Conservation (phyloP, 1,284 basidiomycete species). For the Sporisorium exsertum region DNA sequence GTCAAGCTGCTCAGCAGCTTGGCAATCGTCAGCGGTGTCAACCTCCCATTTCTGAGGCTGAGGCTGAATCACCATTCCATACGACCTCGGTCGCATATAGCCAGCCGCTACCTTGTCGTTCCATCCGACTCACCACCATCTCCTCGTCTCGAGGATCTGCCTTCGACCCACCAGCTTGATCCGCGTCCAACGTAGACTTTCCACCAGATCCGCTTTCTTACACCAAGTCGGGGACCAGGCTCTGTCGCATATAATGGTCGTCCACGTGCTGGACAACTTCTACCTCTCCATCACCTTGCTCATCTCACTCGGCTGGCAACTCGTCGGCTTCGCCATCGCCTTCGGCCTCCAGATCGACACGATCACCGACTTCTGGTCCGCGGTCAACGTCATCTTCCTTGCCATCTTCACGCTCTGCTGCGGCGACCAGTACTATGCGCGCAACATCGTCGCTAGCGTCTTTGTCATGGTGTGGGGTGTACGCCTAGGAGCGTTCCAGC, state of each 20-base stretch:
- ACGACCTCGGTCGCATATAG: neutral
- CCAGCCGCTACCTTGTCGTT: neutral
- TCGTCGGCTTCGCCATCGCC: conserved; percentile 76
- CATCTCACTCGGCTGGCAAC: conserved; percentile 77
- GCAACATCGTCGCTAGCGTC: conserved; percentile 74
- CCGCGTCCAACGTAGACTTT: neutral
- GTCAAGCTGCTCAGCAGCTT: neutral
- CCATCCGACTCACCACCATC: neutral
- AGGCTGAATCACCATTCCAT: conserved; percentile 13
- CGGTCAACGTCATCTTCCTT: conserved; percentile 61
- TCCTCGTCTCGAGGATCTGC: neutral
- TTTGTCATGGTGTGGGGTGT: conserved; percentile 73
- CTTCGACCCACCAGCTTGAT: neutral
- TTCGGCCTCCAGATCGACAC: conserved; percentile 65
- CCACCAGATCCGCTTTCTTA: neutral
- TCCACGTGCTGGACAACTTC: conserved; percentile 74
- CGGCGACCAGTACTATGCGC: conserved; percentile 72
- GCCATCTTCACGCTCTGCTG: conserved; percentile 69
- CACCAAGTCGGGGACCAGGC: neutral
- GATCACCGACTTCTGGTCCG: conserved; percentile 65
- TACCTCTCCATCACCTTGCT: conserved; percentile 78
- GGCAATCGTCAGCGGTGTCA: neutral
- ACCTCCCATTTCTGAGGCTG: neutral
- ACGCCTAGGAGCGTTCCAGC: conserved; percentile 63
- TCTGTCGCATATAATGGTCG: conserved; percentile 25